A percentile compares a stretch with the other conserved stretches of the same genome.
phyloP scores from a whole-genome alignment of 2,329 filamentous ascomycete species.

The Neofusicoccum ribis region DNA sequence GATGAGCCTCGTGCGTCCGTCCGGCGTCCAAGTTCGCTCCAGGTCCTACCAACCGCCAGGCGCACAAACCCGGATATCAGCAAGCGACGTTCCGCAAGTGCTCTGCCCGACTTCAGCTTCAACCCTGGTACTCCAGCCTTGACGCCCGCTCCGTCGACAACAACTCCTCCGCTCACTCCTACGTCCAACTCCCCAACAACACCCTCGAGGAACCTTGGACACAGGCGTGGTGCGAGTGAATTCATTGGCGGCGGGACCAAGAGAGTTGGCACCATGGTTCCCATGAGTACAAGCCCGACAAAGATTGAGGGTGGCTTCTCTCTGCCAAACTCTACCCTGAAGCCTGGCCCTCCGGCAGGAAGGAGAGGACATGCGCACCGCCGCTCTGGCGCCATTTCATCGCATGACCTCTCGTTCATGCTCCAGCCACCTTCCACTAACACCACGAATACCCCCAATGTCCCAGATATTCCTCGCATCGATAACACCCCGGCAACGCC shows the following conservation, averaged over 20 bases:
- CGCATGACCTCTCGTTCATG: slow-evolving; percentile 74
- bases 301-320: slow-evolving; percentile 63
- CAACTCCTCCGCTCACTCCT: slow-evolving; percentile 42
- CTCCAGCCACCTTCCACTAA: slow-evolving; percentile 57
- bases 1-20: slow-evolving; percentile 33
- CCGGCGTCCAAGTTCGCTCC: slow-evolving; percentile 40
- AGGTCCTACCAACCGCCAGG: slow-evolving; percentile 34
- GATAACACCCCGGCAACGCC: slow-evolving; percentile 17
- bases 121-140: slow-evolving; percentile 40
- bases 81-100: slow-evolving; percentile 44
- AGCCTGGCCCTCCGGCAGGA: slow-evolving; percentile 51
- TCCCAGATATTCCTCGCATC: slow-evolving; percentile 10
- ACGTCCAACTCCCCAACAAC: slow-evolving; percentile 37
- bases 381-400: slow-evolving; percentile 78
- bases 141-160: slow-evolving; percentile 24
- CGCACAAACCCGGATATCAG: slow-evolving; percentile 32
- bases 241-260: slow-evolving; percentile 73
- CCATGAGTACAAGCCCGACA: slow-evolving; percentile 69
- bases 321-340: slow-evolving; percentile 52
- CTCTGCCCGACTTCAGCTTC: slow-evolving; percentile 52
- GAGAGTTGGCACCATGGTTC: slow-evolving; percentile 50
- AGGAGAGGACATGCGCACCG: slow-evolving; percentile 76
- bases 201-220: slow-evolving; percentile 60
- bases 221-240: slow-evolving; percentile 79
- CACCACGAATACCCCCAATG: slow-evolving; percentile 58